Evolutionary conservation across 805 yeast genomes (phyloP), one percentile per base, ranked within the genome.

Genomic region (Pichia scutulata): DNA sequence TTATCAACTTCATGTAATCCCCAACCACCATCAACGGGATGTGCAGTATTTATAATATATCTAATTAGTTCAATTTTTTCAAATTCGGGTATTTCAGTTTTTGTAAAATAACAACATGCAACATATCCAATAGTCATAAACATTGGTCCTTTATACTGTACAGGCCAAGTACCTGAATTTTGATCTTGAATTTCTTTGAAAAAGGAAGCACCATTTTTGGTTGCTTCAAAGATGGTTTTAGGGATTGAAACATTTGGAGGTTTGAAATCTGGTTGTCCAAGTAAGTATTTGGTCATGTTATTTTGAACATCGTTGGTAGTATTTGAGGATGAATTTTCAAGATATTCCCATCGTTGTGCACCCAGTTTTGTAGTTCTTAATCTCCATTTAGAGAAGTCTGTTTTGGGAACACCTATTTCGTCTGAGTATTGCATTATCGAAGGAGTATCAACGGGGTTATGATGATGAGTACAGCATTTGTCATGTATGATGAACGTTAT

Each of bases 11-110:
- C 80, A 64, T 93, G 97, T 39, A 93, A 72, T 0, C 99, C 99
- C 99, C 99, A 93, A 2, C 99, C 99, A n/a, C 99, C 99, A 66
- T 93, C 99, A 0, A 90, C 96, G 0, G 97, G 97, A 64, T 93
- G 97, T 0, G 97, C 84, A 0, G 88, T 78, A 64, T 93, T 93
- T n/a, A 89, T 87, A 18, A 93, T 68, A 62, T 90, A 93, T 52
- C 99, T 74, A 25, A 86, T 80, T 61, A 93, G 68, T 66, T 93
- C 99, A 14, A 69, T 68, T 55, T 72, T 72, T 59, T 76, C 78
- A 39, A 78, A 82, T 28, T 80, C 82, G 0, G 90, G 83, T 37
- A 93, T 85, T 12, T 77, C 78, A 0, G 80, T 74, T 37, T 79
- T 77, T 13, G 90, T 77, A 63, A 82, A 81, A 66, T 89, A 87